Base-by-base conservation (phyloP, 2,329 filamentous ascomycete species). In the Aspergillus sp. region DNA sequence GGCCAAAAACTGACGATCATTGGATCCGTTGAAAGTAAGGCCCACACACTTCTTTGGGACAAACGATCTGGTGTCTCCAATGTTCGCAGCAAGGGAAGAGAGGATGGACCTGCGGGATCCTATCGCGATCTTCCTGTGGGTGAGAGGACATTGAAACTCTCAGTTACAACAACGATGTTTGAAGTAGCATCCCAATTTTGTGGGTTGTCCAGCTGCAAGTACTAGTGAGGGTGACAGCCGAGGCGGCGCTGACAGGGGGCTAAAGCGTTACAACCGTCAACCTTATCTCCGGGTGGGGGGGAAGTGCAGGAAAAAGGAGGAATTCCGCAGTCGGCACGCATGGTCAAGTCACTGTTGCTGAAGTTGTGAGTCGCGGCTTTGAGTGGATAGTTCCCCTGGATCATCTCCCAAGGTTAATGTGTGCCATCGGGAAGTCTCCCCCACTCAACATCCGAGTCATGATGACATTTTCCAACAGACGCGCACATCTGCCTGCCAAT, bases 241-340 rank as follows among this genome's bases (percentile, higher is more conserved):
- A 50, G 25, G 23, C 23, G 25, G 23, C 47, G 44, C 17, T 13
- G 21, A 50, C 15, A 30, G 1, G 47, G 41, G 17, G n/a, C 19
- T 10, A 27, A 11, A 19, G 5, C 47, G 54, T 56, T 56, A 38
- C 54, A 47, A 44, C 54, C 23, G 54, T 56, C 54, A 56, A 56
- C 54, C 54, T 56, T 56, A 56, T 48, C 42, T 47, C 42, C 23
- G n/a, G 32, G 17, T 41, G 42, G 54, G 54, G 42, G 54, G 30
- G 11, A 7, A 30, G 11, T 36, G 42, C 41, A 56, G 27, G 42
- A 23, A 15, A 32, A 7, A 49, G 21, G n/a, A 49, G 47, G 47
- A 50, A 17, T 7, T 27, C 53, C 41, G 41, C 39, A 6, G 2
- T 27, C 53, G 13, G 41, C 39, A 47, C 21, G 13, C 23, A 49